Conservation (phyloP, 441 rosid species). For the Hura crepitans region DNA sequence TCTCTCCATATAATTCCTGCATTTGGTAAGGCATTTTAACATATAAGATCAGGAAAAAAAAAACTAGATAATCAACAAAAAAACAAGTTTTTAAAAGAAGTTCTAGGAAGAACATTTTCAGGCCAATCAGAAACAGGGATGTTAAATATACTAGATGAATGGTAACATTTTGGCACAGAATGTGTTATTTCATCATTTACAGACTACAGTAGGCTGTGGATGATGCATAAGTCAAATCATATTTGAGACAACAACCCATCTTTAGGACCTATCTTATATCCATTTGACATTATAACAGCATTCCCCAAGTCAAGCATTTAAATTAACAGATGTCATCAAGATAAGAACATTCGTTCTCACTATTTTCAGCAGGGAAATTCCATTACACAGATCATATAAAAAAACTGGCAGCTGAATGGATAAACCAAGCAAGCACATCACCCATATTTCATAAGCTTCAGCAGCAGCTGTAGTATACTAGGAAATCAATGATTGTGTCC, state of each 20-base stretch:
- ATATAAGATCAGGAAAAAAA: not conserved
- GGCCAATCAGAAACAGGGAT: constrained; percentile 4
- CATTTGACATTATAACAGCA: not conserved
- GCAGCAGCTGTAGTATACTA: too few relatives aligned
- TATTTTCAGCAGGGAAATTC: too few relatives aligned
- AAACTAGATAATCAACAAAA: not conserved
- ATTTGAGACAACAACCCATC: not conserved
- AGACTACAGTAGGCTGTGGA: not conserved
- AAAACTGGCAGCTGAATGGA: too few relatives aligned
- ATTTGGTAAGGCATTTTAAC: constrained; percentile 25
- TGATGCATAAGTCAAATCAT: not conserved
- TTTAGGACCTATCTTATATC: not conserved
- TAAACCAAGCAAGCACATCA: too few relatives aligned
- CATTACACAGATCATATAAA: too few relatives aligned
- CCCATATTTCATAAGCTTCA: too few relatives aligned
- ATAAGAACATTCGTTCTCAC: too few relatives aligned
- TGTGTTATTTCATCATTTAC: not conserved
- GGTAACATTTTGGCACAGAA: not conserved
- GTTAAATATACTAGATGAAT: constrained; percentile 3
- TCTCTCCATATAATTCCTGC: constrained; percentile 86
- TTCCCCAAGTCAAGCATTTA: not conserved
- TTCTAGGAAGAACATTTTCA: constrained; percentile 11
- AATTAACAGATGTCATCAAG: not conserved
- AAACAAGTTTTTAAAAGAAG: not conserved
- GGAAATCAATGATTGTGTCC: too few relatives aligned